Evolutionary conservation across 495 filamentous ascomycete genomes (phyloP).

Genomic region (Cryomyces antarcticus): DNA sequence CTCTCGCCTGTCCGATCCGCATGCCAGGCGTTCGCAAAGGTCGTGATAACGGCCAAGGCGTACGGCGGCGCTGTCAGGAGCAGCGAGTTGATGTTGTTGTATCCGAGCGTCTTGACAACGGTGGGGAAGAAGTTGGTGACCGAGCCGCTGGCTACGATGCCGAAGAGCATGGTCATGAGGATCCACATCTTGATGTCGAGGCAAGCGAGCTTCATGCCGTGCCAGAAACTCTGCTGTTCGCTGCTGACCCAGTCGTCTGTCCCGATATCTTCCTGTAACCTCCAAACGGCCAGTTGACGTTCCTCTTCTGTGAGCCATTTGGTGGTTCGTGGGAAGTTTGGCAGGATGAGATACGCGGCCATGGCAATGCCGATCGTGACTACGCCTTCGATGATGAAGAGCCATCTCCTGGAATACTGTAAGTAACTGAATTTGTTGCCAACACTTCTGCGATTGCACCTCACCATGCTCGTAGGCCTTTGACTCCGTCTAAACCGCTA

Average conservation of each 20-base stretch:
- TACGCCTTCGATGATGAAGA: conserved; percentile 64
- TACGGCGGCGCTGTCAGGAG: conserved; percentile 50
- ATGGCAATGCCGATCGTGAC: conserved; percentile 32
- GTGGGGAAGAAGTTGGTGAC: conserved; percentile 29
- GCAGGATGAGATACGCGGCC: conserved; percentile 39
- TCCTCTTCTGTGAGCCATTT: conserved; percentile 52
- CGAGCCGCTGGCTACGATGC: conserved; percentile 3
- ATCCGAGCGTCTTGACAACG: conserved; percentile 39
- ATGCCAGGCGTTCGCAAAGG: conserved; percentile 56
- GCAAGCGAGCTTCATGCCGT: conserved; percentile 52
- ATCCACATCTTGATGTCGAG: conserved; percentile 53
- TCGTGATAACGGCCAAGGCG: conserved; percentile 41
- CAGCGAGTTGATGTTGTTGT: conserved; percentile 44
- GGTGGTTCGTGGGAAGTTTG: conserved; percentile 66
- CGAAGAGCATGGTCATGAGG: conserved; percentile 45
- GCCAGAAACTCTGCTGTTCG: conserved; percentile 40
- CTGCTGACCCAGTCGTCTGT: conserved; percentile 30
- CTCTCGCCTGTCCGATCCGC: conserved; percentile 62
- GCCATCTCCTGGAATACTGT: conserved; percentile 26
- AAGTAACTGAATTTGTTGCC: conserved; percentile 13
- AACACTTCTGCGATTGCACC: neutral
- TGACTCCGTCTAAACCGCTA: conserved; percentile 11
- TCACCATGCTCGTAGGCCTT: conserved; percentile 29
- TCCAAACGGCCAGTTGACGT: conserved; percentile 43
- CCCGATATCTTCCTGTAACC: conserved; percentile 60